Evolutionary conservation across 805 yeast species (phyloP).

Genomic region (Saccharomycopsis guyanensis): DNA sequence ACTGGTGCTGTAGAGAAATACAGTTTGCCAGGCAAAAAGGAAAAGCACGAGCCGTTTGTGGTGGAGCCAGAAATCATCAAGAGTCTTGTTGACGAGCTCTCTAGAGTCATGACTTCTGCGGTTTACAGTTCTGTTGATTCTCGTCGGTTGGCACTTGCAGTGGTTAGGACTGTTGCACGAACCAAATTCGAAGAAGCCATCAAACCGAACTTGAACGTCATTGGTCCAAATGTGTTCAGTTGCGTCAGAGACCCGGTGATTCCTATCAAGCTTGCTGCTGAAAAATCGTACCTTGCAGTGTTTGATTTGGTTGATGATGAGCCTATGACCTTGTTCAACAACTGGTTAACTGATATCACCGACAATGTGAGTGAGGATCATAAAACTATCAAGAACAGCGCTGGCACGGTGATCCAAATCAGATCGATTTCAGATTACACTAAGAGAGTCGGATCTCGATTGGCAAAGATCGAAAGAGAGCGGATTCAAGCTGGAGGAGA

Average conservation of each 20-base stretch:
- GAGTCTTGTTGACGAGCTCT: slow-evolving; percentile 42
- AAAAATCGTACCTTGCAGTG: slow-evolving; percentile 71
- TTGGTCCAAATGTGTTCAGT: slow-evolving; percentile 70
- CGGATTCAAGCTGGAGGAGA: slow-evolving; percentile 88
- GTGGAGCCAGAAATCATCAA: slow-evolving; percentile 36
- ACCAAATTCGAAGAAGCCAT: slow-evolving; percentile 44
- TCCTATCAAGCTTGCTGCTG: slow-evolving; percentile 92
- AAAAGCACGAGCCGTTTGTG: slow-evolving; percentile 29
- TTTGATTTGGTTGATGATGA: slow-evolving; percentile 68
- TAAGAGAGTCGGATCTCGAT: slow-evolving; percentile 79
- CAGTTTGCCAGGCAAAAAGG: slow-evolving; percentile 20
- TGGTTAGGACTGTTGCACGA: slow-evolving; percentile 67
- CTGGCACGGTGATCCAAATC: slow-evolving; percentile 42
- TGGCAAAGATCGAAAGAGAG: slow-evolving; percentile 83
- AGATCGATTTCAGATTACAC: slow-evolving; percentile 86
- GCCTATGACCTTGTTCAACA: slow-evolving; percentile 42
- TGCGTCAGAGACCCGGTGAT: slow-evolving; percentile 83
- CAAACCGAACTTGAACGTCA: slow-evolving; percentile 42
- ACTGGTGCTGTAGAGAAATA: slow-evolving; percentile 28
- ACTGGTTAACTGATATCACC: slow-evolving; percentile 47
- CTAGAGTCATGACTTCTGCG: slow-evolving; percentile 45
- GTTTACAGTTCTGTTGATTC: slow-evolving; percentile 62
- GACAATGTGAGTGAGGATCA: slow-evolving; percentile 29
- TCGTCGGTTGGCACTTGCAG: slow-evolving; percentile 71
- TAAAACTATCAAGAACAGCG: slow-evolving; percentile 33